A percentile compares a stretch with the other conserved stretches of the same genome.
phyloP scores from a whole-genome alignment of 2,329 filamentous ascomycete genomes.

The Ilyonectria mors-panacis region DNA sequence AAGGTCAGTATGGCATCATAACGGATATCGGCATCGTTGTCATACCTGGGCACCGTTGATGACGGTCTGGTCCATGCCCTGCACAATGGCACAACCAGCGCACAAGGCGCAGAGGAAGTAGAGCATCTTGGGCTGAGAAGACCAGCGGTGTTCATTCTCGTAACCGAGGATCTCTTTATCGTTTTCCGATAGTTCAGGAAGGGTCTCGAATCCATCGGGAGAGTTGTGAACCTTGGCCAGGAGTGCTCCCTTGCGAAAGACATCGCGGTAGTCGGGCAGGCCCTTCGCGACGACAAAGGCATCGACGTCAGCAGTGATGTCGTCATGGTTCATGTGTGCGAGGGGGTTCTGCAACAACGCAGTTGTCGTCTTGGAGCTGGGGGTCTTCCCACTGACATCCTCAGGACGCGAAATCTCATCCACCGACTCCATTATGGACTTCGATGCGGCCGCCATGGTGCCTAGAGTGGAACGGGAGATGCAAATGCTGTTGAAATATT shows the following conservation, averaged over 20 bases:
- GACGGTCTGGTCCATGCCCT: conserved; percentile 76
- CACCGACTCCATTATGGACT: conserved; percentile 13
- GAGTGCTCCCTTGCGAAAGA: conserved; percentile 55
- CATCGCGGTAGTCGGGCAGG: conserved; percentile 61
- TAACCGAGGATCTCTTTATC: conserved; percentile 55
- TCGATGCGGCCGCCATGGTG: conserved; percentile 15
- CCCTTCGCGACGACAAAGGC: conserved; percentile 49
- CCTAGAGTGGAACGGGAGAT: background rate
- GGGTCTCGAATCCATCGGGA: conserved; percentile 44
- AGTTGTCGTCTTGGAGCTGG: conserved; percentile 12
- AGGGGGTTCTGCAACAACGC: conserved; percentile 43
- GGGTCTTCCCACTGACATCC: background rate
- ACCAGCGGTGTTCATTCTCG: conserved; percentile 72
- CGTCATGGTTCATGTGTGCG: conserved; percentile 33
- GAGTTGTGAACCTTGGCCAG: conserved; percentile 50
- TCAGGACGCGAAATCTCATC: conserved; percentile 1
- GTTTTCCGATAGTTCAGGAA: conserved; percentile 47
- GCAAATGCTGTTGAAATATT: background rate
- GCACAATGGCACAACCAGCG: conserved; percentile 66
- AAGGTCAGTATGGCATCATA: conserved; percentile 5
- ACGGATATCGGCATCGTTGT: background rate
- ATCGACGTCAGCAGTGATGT: conserved; percentile 39
- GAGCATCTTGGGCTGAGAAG: conserved; percentile 59
- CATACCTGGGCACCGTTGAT: conserved; percentile 66
- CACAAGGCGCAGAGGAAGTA: conserved; percentile 65